Conservation (phyloP, 106 monocot species). For the Dendrobium catenatum region DNA sequence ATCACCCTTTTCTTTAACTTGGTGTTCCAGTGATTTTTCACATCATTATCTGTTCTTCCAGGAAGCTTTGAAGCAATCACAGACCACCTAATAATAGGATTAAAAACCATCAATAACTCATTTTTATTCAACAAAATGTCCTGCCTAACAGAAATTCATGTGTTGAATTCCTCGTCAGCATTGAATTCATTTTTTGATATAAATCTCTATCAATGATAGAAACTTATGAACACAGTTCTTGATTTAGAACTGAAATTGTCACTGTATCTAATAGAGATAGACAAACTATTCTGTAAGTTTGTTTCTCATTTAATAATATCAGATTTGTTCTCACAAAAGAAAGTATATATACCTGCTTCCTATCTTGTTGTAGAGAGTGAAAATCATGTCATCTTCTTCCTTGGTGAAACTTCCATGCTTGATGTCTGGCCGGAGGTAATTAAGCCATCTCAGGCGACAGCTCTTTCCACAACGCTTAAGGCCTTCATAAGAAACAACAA, state of each 20-base stretch:
- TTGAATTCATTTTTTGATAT: too few relatives aligned
- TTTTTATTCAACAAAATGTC: not conserved
- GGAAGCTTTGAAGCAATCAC: slow-evolving; percentile 20
- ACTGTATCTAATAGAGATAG: too few relatives aligned
- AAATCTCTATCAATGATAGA: too few relatives aligned
- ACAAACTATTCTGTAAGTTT: too few relatives aligned
- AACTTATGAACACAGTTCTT: too few relatives aligned
- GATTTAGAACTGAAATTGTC: too few relatives aligned
- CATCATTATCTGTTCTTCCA: slow-evolving; percentile 18
- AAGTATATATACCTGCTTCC: slow-evolving; percentile 1
- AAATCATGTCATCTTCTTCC: slow-evolving; percentile 26
- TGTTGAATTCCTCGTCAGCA: too few relatives aligned
- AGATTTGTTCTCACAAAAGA: not conserved
- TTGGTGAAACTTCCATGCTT: slow-evolving; percentile 37
- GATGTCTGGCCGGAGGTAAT: slow-evolving; percentile 65
- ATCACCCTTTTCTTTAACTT: slow-evolving; percentile 17
- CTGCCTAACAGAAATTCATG: too few relatives aligned
- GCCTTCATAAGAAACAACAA: not conserved
- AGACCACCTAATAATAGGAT: slow-evolving; percentile 10
- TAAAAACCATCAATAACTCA: not conserved
- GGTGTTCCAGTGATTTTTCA: slow-evolving; percentile 24
- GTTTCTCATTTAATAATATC: too few relatives aligned
- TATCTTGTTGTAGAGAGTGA: not conserved
- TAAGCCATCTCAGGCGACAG: slow-evolving; percentile 61
- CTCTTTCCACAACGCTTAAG: slow-evolving; percentile 33